phyloP scores from a whole-genome alignment of 2,329 filamentous ascomycete genomes.

The Phaeosphaeriaceae sp. region DNA sequence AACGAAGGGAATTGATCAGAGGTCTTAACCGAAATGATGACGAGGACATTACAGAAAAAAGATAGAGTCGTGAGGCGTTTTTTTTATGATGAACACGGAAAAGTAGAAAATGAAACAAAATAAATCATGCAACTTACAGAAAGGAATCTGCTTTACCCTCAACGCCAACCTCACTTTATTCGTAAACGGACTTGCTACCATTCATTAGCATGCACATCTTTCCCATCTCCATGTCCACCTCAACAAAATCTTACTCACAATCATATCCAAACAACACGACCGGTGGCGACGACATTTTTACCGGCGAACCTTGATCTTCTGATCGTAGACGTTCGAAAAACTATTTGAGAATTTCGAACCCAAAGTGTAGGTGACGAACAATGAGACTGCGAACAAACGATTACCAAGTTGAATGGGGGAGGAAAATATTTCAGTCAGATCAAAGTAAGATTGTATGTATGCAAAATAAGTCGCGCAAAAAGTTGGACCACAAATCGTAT shows the following conservation, averaged over 20 bases:
- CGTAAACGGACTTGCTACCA: conserved; percentile 41
- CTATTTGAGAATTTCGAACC: too few species aligned
- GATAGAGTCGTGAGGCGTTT: too few species aligned
- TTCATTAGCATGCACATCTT: conserved; percentile 2
- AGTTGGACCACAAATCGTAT: conserved; percentile 2
- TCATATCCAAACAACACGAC: conserved; percentile 38
- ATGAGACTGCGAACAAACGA: too few species aligned
- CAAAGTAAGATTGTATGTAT: background rate
- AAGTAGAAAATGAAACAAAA: background rate
- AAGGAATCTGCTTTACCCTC: conserved; percentile 47
- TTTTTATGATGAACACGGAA: too few species aligned
- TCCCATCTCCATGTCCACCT: background rate
- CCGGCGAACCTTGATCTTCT: too few species aligned
- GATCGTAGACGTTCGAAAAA: too few species aligned
- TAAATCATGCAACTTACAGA: conserved; percentile 28
- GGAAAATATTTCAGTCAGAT: background rate
- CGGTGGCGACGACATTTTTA: conserved; percentile 7
- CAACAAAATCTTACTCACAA: conserved; percentile 14
- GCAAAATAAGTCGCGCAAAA: background rate
- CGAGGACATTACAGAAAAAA: too few species aligned
- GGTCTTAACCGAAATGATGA: too few species aligned
- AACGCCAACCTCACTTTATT: conserved; percentile 49
- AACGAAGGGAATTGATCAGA: background rate
- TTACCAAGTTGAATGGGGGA: too few species aligned
- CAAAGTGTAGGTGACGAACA: too few species aligned